Evolutionary conservation across 805 yeast species (phyloP), one percentile per base, ranked within the genome.

Genomic region (Kurtzmaniella cleridarum): DNA sequence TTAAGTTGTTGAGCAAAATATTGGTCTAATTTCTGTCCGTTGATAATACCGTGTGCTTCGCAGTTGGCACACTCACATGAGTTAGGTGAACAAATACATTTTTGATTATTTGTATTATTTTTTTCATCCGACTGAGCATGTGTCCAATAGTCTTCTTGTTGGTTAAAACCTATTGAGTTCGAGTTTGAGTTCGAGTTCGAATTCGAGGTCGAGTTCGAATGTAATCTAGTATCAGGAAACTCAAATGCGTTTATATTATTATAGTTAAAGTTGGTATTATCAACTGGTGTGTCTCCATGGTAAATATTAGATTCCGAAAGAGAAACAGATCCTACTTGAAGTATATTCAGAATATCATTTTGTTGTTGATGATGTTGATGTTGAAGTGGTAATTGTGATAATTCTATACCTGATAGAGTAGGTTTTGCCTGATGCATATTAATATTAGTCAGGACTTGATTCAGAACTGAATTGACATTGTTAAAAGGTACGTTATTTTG

Each of bases 11-110:
- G 34, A 29, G 11, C 41, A 43, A 64, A 65, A 23, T 60, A 45
- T 17, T 69, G 72, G 40, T 69, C 74, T 27, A 69, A 47, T 41
- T 58, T 62, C 40, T 57, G 47, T 2, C 74, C 74, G 39, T 69
- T 58, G 28, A 69, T 64, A n/a, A 64, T 68, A 1, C 73, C 71
- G 44, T 69, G 74, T 1, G 64, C 59, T 44, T 68, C 73, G 47
- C 74, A 69, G 43, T 67, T 69, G 9, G 59, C 40, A 46, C 74
- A 69, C n/a, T 52, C 60, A 45, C 69, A 64, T 7, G 45, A 40
- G 20, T 54, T 54, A 3, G 51, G 41, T 3, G 60, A 53, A 52
- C 69, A 63, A 7, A 36, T 27, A 40, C 64, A 60, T n/a, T 49
- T 40, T 7, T 27, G 32, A 24, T 43, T 20, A 20, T 20, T 20